Conservation (phyloP, 1,284 basidiomycete species). For the Malassezia caprae region DNA sequence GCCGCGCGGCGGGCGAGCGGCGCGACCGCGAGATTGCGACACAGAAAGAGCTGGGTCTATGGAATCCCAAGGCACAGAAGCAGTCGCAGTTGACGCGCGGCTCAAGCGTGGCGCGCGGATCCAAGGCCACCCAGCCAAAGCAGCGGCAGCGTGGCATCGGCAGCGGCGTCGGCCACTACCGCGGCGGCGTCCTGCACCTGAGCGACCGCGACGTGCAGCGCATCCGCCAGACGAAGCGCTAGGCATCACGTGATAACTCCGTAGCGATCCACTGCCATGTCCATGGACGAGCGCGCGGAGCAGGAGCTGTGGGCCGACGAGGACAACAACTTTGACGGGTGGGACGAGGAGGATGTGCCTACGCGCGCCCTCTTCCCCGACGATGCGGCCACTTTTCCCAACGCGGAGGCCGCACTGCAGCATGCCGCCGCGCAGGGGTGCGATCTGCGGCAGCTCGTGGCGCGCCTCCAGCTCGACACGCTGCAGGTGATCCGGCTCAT, state of each 20-base stretch:
- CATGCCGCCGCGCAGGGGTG: slow-evolving; percentile 28
- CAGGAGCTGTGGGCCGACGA: slow-evolving; percentile 9
- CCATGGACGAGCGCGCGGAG: not conserved
- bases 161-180: slow-evolving; percentile 42
- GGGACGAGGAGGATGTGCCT: slow-evolving; percentile 24
- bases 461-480: slow-evolving; percentile 27
- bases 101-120: slow-evolving; percentile 28
- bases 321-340: slow-evolving; percentile 31
- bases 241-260: not conserved
- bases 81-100: slow-evolving; percentile 24
- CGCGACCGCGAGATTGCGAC: slow-evolving; percentile 37
- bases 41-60: slow-evolving; percentile 41
- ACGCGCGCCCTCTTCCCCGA: slow-evolving; percentile 14
- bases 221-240: slow-evolving; percentile 12
- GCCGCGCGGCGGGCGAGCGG: slow-evolving; percentile 31
- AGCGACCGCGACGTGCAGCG: slow-evolving; percentile 29
- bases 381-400: slow-evolving; percentile 16
- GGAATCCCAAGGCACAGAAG: slow-evolving; percentile 31
- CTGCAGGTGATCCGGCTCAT: slow-evolving; percentile 41
- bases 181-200: slow-evolving; percentile 32
- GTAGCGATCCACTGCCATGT: not conserved
- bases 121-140: slow-evolving; percentile 22
- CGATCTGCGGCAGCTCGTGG: slow-evolving; percentile 30
- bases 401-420: slow-evolving; percentile 26
- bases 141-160: slow-evolving; percentile 34